phyloP scores from a whole-genome alignment of 2,329 filamentous ascomycete genomes.

The Fusarium bulbicola region DNA sequence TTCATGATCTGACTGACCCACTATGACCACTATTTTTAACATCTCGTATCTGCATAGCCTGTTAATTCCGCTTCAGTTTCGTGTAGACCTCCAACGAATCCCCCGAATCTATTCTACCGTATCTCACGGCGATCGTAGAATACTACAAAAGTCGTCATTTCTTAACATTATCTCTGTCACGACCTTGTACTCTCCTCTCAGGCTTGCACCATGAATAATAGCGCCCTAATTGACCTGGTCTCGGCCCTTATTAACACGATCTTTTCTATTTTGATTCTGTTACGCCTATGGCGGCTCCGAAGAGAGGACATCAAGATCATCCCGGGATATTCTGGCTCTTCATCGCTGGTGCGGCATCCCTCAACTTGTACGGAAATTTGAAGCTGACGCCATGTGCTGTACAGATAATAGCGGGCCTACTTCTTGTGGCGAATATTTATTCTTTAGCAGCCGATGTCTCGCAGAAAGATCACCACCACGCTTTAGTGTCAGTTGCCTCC shows the following conservation, averaged over 20 bases:
- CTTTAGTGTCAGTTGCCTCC: background rate
- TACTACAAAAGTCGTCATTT: background rate
- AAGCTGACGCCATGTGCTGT: background rate
- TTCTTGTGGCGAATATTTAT: background rate
- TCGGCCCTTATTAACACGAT: rapidly evolving
- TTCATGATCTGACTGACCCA: background rate
- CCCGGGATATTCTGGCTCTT: too few relatives aligned
- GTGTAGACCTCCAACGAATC: too few relatives aligned
- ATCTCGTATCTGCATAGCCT: background rate
- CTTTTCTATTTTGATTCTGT: background rate
- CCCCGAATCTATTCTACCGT: rapidly evolving
- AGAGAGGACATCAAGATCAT: rapidly evolving
- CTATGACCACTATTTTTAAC: background rate
- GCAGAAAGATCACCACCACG: background rate
- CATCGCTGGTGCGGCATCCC: background rate
- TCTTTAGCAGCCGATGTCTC: rapidly evolving
- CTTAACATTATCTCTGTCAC: background rate
- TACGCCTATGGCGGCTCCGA: background rate
- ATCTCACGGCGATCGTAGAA: background rate
- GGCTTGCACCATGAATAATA: background rate
- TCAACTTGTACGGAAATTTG: background rate
- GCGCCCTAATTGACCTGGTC: rapidly evolving
- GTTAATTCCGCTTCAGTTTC: too few relatives aligned
- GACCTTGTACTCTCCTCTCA: background rate
- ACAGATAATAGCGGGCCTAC: background rate